Base-by-base conservation (phyloP, 2,329 filamentous ascomycete genomes). In the Hypomyces perniciosus region DNA sequence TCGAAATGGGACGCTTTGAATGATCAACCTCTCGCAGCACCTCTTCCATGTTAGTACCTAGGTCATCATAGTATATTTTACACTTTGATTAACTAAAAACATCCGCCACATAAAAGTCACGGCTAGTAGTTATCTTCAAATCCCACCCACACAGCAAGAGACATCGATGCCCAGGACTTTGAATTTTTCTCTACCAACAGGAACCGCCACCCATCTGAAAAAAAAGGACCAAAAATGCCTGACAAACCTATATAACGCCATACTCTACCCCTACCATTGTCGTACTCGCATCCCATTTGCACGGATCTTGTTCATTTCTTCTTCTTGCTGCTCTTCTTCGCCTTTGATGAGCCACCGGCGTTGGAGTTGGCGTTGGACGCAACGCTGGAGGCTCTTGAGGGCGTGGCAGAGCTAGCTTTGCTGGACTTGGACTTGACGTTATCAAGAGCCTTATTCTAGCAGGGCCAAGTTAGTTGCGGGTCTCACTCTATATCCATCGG, bases 401-500 rank as follows among this genome's bases (percentile, higher is more conserved):
- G 87, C 5, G 84, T 78, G 4, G 85, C 80, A 1, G 90, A 93
- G 51, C 81, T 87, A 45, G 81, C 79, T 68, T 91, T 93, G 71
- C 81, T 88, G 52, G 78, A 82, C 50, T 96, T 96, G 64, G 78
- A 83, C 47, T 96, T 96, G 64, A 96, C 83, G 43, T 85, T 88
- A 60, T 96, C 93, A 44, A 96, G 80, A 47, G 89, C 84, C 73
- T 97, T 97, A 70, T 96, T 96, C 91, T 97, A 65, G 57, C 30
- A 43, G 39, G n/a, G 6, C 41, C 48, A 46, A 28, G 44, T 53
- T 6, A 51, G 40, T 47, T 47, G 46, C 26, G n/a, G 5, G 48
- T 20, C 20, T 20, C 20, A 20, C 20, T 3, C 20, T 20, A 20
- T 20, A 20, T 20, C 20, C 3, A 20, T 20, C 20, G 3, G 20